Percentiles rank a stretch among this genome's conserved stretches.
phyloP scores from a whole-genome alignment of 2,329 filamentous ascomycete species.

The Pseudogymnoascus pannorum region DNA sequence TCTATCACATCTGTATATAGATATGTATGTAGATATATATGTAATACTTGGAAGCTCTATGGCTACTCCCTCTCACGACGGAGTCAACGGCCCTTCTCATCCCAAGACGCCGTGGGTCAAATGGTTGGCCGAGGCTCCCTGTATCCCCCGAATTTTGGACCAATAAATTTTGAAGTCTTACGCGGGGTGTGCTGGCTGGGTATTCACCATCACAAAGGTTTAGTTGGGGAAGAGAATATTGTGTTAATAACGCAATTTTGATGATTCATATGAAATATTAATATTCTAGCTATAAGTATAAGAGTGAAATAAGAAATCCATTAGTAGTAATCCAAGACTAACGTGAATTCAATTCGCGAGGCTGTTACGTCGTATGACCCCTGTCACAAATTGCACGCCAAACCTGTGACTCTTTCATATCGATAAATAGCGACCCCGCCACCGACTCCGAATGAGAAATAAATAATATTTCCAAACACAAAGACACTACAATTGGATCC shows the following conservation, averaged over 20 bases:
- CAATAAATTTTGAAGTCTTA: background rate
- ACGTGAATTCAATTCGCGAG: background rate
- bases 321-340: background rate
- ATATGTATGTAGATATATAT: background rate
- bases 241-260: background rate
- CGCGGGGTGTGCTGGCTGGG: background rate
- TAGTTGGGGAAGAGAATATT: background rate
- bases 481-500: background rate
- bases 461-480: constrained; percentile 7
- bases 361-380: background rate
- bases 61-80: background rate
- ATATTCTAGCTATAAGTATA: background rate
- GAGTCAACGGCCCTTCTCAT: background rate
- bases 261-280: background rate
- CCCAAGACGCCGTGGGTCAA: background rate
- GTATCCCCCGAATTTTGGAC: background rate
- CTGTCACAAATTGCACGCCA: background rate
- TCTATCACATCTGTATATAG: background rate
- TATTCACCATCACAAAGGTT: background rate
- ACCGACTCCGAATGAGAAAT: constrained; percentile 1
- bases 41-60: background rate
- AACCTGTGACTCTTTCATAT: constrained; percentile 3
- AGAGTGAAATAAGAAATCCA: background rate
- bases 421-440: constrained; percentile 8
- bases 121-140: constrained; percentile 1